Evolutionary conservation across 202 grass and related monocot genomes (phyloP).

Genomic region (Elaeis oleifera): DNA sequence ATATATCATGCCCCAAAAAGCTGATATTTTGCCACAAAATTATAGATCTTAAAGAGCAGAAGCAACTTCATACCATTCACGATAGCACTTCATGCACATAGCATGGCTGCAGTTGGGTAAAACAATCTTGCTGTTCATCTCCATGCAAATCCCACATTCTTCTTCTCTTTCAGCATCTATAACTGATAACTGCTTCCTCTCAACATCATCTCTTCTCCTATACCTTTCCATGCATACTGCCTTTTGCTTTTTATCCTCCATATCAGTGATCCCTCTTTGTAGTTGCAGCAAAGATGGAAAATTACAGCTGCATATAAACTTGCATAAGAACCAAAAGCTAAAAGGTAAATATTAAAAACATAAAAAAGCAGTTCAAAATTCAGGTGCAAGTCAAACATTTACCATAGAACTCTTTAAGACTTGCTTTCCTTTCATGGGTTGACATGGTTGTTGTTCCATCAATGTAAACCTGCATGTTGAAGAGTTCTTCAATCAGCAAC

Average conservation of each 20-base stretch:
- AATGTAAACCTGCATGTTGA: slow-evolving; percentile 58
- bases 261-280: slow-evolving; percentile 71
- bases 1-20: too few relatives aligned
- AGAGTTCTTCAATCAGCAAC: background rate
- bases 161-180: slow-evolving; percentile 77
- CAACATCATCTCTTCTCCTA: slow-evolving; percentile 44
- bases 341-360: slow-evolving; percentile 1
- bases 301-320: slow-evolving; percentile 51
- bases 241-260: slow-evolving; percentile 81
- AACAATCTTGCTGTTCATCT: slow-evolving; percentile 79
- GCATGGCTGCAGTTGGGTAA: slow-evolving; percentile 85
- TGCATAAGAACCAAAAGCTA: slow-evolving; percentile 12
- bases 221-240: slow-evolving; percentile 56
- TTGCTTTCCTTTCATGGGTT: slow-evolving; percentile 74
- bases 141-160: slow-evolving; percentile 93
- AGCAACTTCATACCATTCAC: slow-evolving; percentile 48
- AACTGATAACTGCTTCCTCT: slow-evolving; percentile 36
- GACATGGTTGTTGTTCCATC: slow-evolving; percentile 82
- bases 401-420: slow-evolving; percentile 90
- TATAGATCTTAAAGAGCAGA: background rate
- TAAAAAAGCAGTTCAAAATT: background rate
- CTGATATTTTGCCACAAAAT: too few relatives aligned
- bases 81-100: slow-evolving; percentile 81
- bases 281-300: slow-evolving; percentile 84
- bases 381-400: background rate